phyloP scores from a whole-genome alignment of 2,329 filamentous ascomycete genomes.

The Fusarium sp. region DNA sequence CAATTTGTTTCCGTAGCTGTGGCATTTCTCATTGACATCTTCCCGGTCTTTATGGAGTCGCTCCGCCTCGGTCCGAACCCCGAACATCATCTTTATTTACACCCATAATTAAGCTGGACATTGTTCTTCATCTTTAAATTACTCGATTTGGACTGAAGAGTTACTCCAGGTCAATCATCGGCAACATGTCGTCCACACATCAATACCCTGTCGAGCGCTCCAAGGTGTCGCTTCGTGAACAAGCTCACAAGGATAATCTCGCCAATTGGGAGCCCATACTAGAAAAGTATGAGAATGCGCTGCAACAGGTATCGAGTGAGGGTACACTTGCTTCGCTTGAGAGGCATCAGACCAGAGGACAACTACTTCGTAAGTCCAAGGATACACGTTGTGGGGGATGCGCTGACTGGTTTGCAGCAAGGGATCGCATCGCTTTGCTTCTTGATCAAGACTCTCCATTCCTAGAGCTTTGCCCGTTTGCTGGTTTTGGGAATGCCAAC shows the following conservation, averaged over 20 bases:
- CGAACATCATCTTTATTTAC: not conserved
- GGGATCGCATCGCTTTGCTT: not conserved
- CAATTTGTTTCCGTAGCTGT: not conserved
- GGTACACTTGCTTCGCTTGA: not conserved
- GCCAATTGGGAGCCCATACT: not conserved
- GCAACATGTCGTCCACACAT: not conserved
- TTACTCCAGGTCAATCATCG: not conserved
- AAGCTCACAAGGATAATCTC: not conserved
- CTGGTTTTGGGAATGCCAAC: not conserved
- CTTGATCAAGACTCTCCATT: not conserved
- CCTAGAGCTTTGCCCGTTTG: not conserved
- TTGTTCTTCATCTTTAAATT: not conserved
- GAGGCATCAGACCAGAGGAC: not conserved
- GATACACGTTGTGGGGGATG: too few relatives aligned
- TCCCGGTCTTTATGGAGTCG: not conserved
- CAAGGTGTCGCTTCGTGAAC: not conserved
- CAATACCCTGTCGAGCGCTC: slow-evolving; percentile 2
- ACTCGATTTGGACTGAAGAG: not conserved
- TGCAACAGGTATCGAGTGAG: not conserved
- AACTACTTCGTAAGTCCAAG: not conserved
- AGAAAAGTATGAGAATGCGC: not conserved
- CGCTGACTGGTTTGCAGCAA: not conserved
- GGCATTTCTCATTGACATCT: not conserved
- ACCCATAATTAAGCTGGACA: too few relatives aligned
- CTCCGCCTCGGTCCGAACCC: slow-evolving; percentile 2